These are phyloP conservation scores for Tuctoria greenei DNA, from an alignment of 176 grass and related monocot species.

Conservation along the genomic window DNA sequence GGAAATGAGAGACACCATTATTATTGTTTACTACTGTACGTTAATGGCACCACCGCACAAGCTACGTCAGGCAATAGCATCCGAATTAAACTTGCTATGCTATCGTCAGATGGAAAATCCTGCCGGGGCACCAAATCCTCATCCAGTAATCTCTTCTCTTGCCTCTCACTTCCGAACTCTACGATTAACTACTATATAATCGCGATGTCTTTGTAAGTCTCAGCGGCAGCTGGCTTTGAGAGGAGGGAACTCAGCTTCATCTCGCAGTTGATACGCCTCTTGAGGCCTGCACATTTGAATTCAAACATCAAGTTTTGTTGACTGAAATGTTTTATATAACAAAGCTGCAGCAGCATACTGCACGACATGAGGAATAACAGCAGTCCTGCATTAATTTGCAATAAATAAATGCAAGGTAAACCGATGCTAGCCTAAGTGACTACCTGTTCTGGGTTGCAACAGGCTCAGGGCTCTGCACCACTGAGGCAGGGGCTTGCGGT, in stretches of 20 bases:
- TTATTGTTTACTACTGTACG: constrained; percentile 33
- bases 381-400: not conserved
- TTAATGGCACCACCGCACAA: constrained; percentile 24
- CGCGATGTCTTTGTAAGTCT: constrained; percentile 30
- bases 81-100: constrained; percentile 13
- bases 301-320: not conserved
- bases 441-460: constrained; percentile 29
- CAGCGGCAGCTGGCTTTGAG: constrained; percentile 32
- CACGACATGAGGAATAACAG: no score
- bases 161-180: not conserved
- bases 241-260: constrained; percentile 75
- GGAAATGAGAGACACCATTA: not conserved
- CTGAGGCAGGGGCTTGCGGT: constrained; percentile 16
- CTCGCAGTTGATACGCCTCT: constrained; percentile 39
- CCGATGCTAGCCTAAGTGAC: not conserved
- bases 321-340: not conserved
- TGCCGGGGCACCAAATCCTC: constrained; percentile 19
- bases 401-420: not conserved
- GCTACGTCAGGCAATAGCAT: constrained; percentile 27
- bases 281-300: constrained; percentile 43
- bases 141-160: constrained; percentile 18
- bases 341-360: not conserved
- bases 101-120: not conserved
- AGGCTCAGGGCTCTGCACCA: not conserved
- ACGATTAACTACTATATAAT: constrained; percentile 22